Evolutionary conservation across 345 rosid species (phyloP).

Genomic region (Pistacia vera): DNA sequence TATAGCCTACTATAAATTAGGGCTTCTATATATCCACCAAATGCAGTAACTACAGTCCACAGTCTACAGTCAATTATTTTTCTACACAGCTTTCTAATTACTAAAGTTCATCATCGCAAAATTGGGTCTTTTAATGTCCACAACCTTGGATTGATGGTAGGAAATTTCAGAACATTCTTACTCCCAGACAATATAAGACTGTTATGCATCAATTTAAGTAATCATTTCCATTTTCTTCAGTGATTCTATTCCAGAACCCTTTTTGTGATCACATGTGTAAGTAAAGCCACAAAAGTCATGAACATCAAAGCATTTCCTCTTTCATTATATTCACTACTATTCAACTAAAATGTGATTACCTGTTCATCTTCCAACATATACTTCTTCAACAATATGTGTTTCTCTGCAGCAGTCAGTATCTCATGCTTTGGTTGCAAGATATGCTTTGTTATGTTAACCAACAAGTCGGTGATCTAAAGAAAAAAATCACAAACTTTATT

Average conservation of each 20-base stretch:
- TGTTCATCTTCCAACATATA: constrained; percentile 35
- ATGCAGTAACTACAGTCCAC: no score
- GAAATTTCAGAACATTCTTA: not conserved
- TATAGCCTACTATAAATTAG: no score
- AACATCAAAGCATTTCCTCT: not conserved
- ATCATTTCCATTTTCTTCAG: not conserved
- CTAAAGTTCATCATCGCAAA: no score
- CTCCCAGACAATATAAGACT: not conserved
- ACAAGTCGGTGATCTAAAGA: constrained; percentile 39
- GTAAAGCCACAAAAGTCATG: not conserved
- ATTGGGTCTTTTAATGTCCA: not conserved
- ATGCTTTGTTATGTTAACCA: constrained; percentile 39
- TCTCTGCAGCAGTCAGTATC: constrained; percentile 31
- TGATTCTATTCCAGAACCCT: constrained; percentile 1
- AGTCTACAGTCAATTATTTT: no score
- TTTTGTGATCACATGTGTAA: not conserved
- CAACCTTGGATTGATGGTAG: not conserved
- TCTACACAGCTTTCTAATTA: no score
- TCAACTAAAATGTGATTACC: constrained; percentile 16
- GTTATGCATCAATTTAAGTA: not conserved
- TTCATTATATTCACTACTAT: not conserved
- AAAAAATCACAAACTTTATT: not conserved
- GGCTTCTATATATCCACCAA: no score
- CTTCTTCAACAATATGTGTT: constrained; percentile 31
- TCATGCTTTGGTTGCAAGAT: constrained; percentile 30